phyloP scores from a whole-genome alignment of 2,329 filamentous ascomycete genomes.

The Aspergillus puulaauensis region DNA sequence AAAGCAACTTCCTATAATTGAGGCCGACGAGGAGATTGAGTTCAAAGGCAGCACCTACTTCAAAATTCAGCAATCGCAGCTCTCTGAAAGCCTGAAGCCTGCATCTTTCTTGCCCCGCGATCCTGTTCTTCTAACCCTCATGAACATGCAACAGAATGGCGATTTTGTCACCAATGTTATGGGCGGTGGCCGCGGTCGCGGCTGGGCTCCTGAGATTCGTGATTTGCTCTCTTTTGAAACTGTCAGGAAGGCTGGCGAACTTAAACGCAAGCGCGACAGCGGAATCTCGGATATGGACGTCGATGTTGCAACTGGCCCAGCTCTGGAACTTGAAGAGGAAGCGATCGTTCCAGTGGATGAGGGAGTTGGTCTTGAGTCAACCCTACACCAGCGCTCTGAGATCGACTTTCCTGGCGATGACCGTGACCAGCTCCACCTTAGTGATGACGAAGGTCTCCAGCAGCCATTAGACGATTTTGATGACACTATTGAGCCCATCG shows the following conservation, averaged over 20 bases:
- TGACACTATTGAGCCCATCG: constrained; percentile 77
- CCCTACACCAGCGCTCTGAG: constrained; percentile 54
- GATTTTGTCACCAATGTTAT: constrained; percentile 87
- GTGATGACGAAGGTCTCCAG: constrained; percentile 48
- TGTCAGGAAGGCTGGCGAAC: constrained; percentile 71
- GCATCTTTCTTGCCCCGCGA: constrained; percentile 83
- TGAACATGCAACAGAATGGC: constrained; percentile 89
- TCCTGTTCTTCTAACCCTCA: constrained; percentile 78
- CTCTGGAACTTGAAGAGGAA: constrained; percentile 64
- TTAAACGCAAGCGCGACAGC: constrained; percentile 92
- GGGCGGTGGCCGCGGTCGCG: constrained; percentile 72
- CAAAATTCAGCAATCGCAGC: constrained; percentile 81
- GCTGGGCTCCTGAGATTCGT: constrained; percentile 89
- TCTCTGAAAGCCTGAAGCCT: constrained; percentile 80
- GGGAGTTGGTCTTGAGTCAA: constrained; percentile 52
- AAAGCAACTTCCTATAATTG: constrained; percentile 66
- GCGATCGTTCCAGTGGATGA: constrained; percentile 50
- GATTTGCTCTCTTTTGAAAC: constrained; percentile 88
- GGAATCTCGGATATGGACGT: constrained; percentile 79
- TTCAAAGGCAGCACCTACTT: constrained; percentile 70
- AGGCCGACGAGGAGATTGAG: constrained; percentile 77
- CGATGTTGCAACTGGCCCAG: constrained; percentile 63
- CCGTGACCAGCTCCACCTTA: constrained; percentile 45
- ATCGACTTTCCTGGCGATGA: constrained; percentile 67
- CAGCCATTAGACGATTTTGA: constrained; percentile 66